phyloP scores from a whole-genome alignment of 345 rosid genomes.

The Linum trigynum region DNA sequence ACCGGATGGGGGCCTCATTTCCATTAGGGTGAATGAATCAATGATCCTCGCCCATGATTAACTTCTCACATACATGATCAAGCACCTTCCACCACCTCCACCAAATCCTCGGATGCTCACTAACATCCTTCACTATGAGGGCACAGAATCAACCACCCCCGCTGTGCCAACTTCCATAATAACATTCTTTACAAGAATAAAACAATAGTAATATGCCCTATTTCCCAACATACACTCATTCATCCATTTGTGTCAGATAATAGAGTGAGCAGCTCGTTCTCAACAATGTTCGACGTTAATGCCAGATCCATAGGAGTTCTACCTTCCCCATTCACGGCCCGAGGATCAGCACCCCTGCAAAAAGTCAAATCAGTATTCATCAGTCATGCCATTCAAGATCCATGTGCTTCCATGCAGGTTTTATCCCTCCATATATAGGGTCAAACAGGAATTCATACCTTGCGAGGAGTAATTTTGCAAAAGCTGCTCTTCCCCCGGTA shows the following conservation, averaged over 20 bases:
- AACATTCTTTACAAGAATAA: background rate
- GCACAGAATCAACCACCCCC: background rate
- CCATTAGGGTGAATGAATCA: too few species aligned
- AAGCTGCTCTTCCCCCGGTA: slow-evolving; percentile 42
- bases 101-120: too few species aligned
- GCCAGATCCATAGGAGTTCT: slow-evolving; percentile 1
- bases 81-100: too few species aligned
- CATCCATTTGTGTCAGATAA: slow-evolving; percentile 5
- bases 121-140: too few species aligned
- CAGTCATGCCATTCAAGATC: background rate
- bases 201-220: too few species aligned
- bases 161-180: background rate
- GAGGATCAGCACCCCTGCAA: slow-evolving; percentile 5
- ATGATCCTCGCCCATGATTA: too few species aligned
- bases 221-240: background rate
- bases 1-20: too few species aligned
- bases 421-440: background rate
- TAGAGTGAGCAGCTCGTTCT: background rate
- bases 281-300: background rate
- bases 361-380: background rate
- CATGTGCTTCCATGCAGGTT: background rate
- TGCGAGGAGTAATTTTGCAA: slow-evolving; percentile 72
- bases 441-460: slow-evolving; percentile 33
- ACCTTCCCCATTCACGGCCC: slow-evolving; percentile 2
- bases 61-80: too few species aligned